phyloP scores from a whole-genome alignment of 2,329 filamentous ascomycete species.

The Monilinia laxa region DNA sequence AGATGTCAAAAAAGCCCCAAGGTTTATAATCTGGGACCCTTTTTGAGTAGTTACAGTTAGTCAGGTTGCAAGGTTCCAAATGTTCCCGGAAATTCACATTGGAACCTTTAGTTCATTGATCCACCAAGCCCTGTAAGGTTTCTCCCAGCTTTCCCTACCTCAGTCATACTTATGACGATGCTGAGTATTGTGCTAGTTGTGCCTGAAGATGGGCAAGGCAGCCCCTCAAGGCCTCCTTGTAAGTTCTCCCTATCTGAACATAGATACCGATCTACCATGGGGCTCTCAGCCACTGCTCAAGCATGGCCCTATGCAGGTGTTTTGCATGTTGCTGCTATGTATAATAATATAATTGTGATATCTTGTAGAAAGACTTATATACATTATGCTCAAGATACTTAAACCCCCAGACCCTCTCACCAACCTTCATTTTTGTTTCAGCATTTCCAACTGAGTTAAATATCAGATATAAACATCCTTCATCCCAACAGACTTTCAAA shows the following conservation, averaged over 20 bases:
- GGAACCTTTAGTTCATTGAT: constrained; percentile 12
- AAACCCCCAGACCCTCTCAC: constrained; percentile 13
- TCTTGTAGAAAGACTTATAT: constrained; percentile 11
- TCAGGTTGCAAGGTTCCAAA: constrained; percentile 17
- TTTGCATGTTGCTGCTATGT: constrained; percentile 22
- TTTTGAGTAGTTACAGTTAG: constrained; percentile 8
- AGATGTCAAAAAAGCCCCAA: constrained; percentile 1
- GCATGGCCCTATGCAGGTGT: constrained; percentile 20
- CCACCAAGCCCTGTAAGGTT: constrained; percentile 12
- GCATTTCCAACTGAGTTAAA: constrained; percentile 19
- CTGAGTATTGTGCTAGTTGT: constrained; percentile 1
- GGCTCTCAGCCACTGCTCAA: constrained; percentile 20
- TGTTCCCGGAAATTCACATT: constrained; percentile 11
- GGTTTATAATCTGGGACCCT: background rate
- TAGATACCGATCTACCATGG: constrained; percentile 21
- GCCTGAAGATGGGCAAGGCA: constrained; percentile 6
- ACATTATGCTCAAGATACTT: constrained; percentile 13
- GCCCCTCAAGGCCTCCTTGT: background rate
- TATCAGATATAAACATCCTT: constrained; percentile 21
- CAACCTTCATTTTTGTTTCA: constrained; percentile 20
- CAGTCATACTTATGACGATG: constrained; percentile 23
- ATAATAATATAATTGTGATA: constrained; percentile 17
- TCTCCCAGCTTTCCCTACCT: constrained; percentile 18
- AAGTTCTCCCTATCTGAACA: constrained; percentile 10
- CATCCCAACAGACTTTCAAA: constrained; percentile 6